Percentiles rank a stretch among this genome's conserved stretches.
These are phyloP conservation scores for Scheffersomyces insectosa DNA, from an alignment of 1,139 yeast species.

Conservation along the genomic window DNA sequence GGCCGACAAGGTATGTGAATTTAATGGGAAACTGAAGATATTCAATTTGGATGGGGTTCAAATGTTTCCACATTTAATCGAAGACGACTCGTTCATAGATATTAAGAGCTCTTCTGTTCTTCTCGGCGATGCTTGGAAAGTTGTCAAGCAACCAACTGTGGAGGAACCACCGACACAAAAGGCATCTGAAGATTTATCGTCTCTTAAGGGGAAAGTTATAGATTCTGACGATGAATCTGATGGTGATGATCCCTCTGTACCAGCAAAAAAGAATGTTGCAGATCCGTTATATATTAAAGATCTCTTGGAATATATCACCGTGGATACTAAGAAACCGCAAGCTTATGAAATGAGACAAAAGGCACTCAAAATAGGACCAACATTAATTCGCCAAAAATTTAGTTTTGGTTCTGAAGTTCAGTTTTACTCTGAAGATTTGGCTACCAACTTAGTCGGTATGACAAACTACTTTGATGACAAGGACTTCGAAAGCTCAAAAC, in stretches of 20 bases:
- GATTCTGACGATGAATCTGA: conserved; percentile 37
- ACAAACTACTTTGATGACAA: conserved; percentile 49
- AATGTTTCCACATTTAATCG: neutral
- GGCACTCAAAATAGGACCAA: conserved; percentile 56
- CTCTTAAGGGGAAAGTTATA: neutral
- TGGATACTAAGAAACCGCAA: conserved; percentile 42
- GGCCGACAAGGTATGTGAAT: conserved; percentile 46
- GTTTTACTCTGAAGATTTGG: conserved; percentile 47
- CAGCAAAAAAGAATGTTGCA: conserved; percentile 34
- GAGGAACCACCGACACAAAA: conserved; percentile 7
- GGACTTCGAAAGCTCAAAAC: conserved; percentile 50
- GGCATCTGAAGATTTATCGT: neutral
- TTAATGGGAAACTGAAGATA: conserved; percentile 30
- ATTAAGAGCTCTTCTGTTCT: neutral
- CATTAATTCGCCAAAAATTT: conserved; percentile 54
- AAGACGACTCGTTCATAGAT: neutral
- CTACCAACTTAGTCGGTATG: conserved; percentile 47
- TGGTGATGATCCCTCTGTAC: conserved; percentile 51
- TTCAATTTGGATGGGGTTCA: conserved; percentile 33
- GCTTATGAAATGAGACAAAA: conserved; percentile 53
- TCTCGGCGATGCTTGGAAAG: conserved; percentile 16
- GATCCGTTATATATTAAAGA: conserved; percentile 66
- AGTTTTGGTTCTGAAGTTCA: conserved; percentile 54
- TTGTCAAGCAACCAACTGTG: conserved; percentile 8
- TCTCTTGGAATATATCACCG: conserved; percentile 51